Conservation (phyloP, 140 eudicot species). For the Senecio squalidus region DNA sequence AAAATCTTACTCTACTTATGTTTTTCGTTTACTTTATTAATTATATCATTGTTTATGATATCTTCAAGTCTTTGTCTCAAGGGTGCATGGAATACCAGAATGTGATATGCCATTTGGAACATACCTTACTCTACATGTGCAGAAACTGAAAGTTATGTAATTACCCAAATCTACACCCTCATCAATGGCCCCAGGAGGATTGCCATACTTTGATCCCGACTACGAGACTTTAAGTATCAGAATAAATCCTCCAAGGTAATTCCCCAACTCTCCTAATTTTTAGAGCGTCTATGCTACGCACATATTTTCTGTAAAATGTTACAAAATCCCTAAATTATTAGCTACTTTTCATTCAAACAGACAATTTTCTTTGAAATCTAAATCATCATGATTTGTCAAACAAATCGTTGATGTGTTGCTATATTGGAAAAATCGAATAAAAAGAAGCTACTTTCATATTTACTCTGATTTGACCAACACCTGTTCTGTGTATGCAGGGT, state of each 20-base stretch:
- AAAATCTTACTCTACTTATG: no score
- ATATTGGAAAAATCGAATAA: no score
- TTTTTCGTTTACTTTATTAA: no score
- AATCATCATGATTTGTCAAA: no score
- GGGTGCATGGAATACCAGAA: constrained; percentile 14
- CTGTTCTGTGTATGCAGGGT: constrained; percentile 54
- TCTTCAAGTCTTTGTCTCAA: constrained; percentile 5
- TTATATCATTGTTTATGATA: constrained; percentile 1
- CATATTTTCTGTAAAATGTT: background rate
- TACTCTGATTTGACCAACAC: no score
- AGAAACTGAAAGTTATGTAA: constrained; percentile 26
- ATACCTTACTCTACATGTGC: background rate
- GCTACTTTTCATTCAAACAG: no score
- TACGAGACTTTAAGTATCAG: constrained; percentile 83
- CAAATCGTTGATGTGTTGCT: background rate
- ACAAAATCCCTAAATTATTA: no score
- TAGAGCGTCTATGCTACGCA: background rate
- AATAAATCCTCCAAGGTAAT: constrained; percentile 91
- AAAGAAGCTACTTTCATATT: background rate
- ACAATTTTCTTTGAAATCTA: no score
- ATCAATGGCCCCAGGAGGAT: constrained; percentile 56
- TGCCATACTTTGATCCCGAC: constrained; percentile 94
- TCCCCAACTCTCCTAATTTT: constrained; percentile 21
- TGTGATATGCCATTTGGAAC: constrained; percentile 20
- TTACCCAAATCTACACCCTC: constrained; percentile 16